Evolutionary conservation across 1,284 basidiomycete genomes (phyloP).

Genomic region (Ustilago trichophora): DNA sequence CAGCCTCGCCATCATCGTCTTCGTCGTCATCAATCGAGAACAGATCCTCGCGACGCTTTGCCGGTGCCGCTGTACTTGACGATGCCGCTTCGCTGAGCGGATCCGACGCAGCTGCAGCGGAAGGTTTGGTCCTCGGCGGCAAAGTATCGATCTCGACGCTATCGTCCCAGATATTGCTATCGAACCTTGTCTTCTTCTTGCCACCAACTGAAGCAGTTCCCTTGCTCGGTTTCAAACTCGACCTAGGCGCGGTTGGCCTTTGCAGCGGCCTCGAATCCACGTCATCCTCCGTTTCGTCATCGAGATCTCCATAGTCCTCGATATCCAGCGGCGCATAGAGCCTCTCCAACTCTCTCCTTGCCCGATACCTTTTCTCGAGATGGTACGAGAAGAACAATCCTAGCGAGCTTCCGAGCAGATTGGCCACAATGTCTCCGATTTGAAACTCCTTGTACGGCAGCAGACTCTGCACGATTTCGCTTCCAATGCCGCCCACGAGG

Average conservation of each 20-base stretch:
- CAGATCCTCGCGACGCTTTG: slow-evolving; percentile 17
- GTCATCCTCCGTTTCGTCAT: slow-evolving; percentile 27
- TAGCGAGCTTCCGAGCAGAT: slow-evolving; percentile 78
- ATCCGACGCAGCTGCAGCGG: background rate
- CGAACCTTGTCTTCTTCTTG: slow-evolving; percentile 36
- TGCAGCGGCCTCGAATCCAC: no score
- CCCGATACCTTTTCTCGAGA: slow-evolving; percentile 47
- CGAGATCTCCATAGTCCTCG: slow-evolving; percentile 42
- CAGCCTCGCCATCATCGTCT: slow-evolving; percentile 27
- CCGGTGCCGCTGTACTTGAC: background rate
- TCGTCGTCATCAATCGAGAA: slow-evolving; percentile 54
- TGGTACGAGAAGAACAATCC: slow-evolving; percentile 72
- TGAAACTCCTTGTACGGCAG: slow-evolving; percentile 86
- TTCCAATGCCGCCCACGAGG: slow-evolving; percentile 76
- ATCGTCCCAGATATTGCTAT: slow-evolving; percentile 26
- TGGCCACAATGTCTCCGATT: slow-evolving; percentile 80
- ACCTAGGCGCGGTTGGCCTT: no score
- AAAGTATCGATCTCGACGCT: slow-evolving; percentile 18
- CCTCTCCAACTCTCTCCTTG: slow-evolving; percentile 45
- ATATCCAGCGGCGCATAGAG: slow-evolving; percentile 58
- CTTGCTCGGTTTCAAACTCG: no score
- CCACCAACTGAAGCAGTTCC: no score
- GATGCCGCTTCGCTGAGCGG: background rate
- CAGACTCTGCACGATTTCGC: slow-evolving; percentile 82
- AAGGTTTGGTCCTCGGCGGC: background rate